These are phyloP conservation scores for Penicillium sp. DNA, from an alignment of 2,329 filamentous ascomycete genomes.

Conservation along the genomic window DNA sequence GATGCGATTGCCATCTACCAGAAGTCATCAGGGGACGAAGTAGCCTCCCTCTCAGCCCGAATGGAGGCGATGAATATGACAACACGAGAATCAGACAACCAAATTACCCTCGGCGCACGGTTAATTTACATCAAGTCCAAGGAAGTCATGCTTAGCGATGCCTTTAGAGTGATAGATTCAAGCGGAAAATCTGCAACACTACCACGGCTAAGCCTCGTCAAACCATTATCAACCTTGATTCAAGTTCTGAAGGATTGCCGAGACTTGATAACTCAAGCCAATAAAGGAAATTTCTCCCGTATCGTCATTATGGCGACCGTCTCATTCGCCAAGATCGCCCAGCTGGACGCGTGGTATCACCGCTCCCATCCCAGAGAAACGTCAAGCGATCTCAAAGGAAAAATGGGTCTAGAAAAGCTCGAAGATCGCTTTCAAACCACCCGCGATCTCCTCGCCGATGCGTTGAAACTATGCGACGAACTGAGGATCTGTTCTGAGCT, in stretches of 20 bases:
- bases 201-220: not conserved
- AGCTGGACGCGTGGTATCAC: not conserved
- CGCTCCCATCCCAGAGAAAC: not conserved
- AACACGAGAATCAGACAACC: not conserved
- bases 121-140: conserved; percentile 2
- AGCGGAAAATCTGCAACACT: not conserved
- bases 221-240: not conserved
- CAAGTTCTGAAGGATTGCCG: not conserved
- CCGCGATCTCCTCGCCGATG: not conserved
- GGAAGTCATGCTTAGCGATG: not conserved
- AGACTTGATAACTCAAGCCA: not conserved
- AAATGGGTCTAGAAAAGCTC: not conserved
- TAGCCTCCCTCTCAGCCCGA: not conserved
- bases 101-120: conserved; percentile 8
- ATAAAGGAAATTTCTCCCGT: not conserved
- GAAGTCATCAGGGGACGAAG: not conserved
- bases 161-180: not conserved
- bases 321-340: not conserved
- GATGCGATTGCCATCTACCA: conserved; percentile 4
- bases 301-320: not conserved
- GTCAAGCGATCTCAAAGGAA: not conserved
- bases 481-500: not conserved
- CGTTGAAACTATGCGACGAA: not conserved
- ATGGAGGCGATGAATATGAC: not conserved
- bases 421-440: not conserved